These are phyloP conservation scores for Leucosporidium yakuticum DNA, from an alignment of 768 basidiomycete species.

Conservation along the genomic window DNA sequence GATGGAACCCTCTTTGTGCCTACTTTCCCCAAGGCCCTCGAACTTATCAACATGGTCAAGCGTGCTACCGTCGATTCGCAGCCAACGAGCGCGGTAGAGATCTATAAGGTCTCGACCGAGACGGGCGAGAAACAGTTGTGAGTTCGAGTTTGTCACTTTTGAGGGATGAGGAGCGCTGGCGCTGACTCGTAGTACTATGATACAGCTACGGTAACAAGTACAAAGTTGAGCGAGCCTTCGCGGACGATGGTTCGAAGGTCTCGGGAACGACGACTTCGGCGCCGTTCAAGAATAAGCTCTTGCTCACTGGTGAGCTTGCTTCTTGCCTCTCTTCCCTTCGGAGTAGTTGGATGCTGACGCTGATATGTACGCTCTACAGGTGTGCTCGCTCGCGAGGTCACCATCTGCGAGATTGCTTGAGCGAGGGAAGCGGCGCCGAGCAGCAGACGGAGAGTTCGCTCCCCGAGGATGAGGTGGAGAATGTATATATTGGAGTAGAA, in stretches of 20 bases:
- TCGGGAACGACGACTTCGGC: slow-evolving; percentile 56
- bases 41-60: slow-evolving; percentile 35
- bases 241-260: slow-evolving; percentile 59
- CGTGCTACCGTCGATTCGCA: background rate
- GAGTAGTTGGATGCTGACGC: no score
- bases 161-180: slow-evolving; percentile 52
- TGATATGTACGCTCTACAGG: no score
- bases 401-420: no score
- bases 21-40: slow-evolving; percentile 49
- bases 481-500: no score
- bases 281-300: slow-evolving; percentile 50
- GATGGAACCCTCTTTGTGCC: slow-evolving; percentile 61
- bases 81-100: background rate
- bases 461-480: no score
- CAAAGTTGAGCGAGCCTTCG: slow-evolving; percentile 52
- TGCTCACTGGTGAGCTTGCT: slow-evolving; percentile 21
- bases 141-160: slow-evolving; percentile 38
- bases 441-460: no score
- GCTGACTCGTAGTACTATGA: slow-evolving; percentile 1
- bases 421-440: no score
- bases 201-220: slow-evolving; percentile 24
- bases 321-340: no score
- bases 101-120: slow-evolving; percentile 41
- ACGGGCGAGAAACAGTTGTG: slow-evolving; percentile 51
- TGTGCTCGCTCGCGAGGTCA: no score